These are phyloP conservation scores for Phytophthora podocarpi DNA, from an alignment of 352 stramenopile genomes.

Conservation along the genomic window DNA sequence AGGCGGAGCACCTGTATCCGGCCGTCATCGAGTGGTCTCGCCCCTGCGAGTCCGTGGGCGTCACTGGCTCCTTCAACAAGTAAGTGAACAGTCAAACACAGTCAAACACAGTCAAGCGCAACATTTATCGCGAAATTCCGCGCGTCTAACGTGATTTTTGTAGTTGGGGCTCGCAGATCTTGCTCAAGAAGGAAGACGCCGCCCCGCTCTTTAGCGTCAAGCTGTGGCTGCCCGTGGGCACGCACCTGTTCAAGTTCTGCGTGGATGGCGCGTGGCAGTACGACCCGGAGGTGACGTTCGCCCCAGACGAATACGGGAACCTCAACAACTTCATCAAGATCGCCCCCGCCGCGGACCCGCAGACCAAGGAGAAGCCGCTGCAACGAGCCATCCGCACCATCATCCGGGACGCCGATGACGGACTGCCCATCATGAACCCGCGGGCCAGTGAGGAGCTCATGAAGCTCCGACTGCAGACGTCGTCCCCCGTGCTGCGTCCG, in stretches of 20 bases:
- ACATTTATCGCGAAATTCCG: no score
- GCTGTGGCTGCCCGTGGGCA: constrained; percentile 68
- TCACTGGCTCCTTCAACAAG: constrained; percentile 88
- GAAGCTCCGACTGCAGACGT: constrained; percentile 65
- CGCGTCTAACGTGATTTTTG: constrained; percentile 14
- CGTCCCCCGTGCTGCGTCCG: constrained; percentile 40
- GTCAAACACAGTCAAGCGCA: no score
- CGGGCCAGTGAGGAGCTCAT: constrained; percentile 62
- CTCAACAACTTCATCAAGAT: constrained; percentile 89
- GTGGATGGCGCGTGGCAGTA: constrained; percentile 85
- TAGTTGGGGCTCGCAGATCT: constrained; percentile 83
- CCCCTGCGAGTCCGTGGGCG: constrained; percentile 54
- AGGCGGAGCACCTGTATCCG: constrained; percentile 56
- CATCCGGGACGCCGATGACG: constrained; percentile 55
- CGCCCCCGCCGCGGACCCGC: constrained; percentile 25
- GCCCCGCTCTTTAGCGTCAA: constrained; percentile 38
- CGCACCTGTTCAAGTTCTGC: constrained; percentile 83
- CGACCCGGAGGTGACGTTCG: constrained; percentile 82
- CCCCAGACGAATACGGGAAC: constrained; percentile 85
- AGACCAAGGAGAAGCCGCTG: constrained; percentile 50
- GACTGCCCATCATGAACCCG: constrained; percentile 78
- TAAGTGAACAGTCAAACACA: constrained; percentile 27
- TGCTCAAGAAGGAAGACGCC: constrained; percentile 45
- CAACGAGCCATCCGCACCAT: constrained; percentile 74
- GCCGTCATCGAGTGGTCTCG: constrained; percentile 68